A percentile compares a stretch with the other conserved stretches of the same genome.
These are phyloP conservation scores for Saturnispora silvae DNA, from an alignment of 805 yeast species.

Conservation along the genomic window DNA sequence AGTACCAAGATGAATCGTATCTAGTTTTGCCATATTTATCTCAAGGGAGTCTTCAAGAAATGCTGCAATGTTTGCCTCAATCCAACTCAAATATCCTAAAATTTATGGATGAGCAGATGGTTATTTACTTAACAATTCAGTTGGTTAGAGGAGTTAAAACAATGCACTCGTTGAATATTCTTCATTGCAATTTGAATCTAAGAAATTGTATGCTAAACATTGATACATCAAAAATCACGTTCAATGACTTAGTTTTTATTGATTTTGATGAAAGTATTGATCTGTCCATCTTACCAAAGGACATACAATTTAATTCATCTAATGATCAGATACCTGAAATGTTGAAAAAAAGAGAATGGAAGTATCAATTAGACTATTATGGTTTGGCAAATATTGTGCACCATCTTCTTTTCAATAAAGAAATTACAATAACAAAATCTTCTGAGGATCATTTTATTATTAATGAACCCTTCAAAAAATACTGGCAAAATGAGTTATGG, in stretches of 20 bases:
- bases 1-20: slow-evolving; percentile 58
- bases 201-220: slow-evolving; percentile 76
- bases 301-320: slow-evolving; percentile 42
- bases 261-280: slow-evolving; percentile 82
- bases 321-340: slow-evolving; percentile 64
- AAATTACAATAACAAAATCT: slow-evolving; percentile 32
- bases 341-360: slow-evolving; percentile 53
- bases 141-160: slow-evolving; percentile 46
- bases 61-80: slow-evolving; percentile 38
- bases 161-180: slow-evolving; percentile 54
- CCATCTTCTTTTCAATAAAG: slow-evolving; percentile 58
- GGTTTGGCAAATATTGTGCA: slow-evolving; percentile 73
- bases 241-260: slow-evolving; percentile 32
- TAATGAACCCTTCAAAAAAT: slow-evolving; percentile 45
- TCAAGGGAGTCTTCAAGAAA: slow-evolving; percentile 67
- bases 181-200: slow-evolving; percentile 81
- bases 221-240: slow-evolving; percentile 16
- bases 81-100: slow-evolving; percentile 22
- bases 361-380: slow-evolving; percentile 71
- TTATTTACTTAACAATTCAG: slow-evolving; percentile 55
- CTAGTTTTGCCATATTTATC: slow-evolving; percentile 49
- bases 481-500: slow-evolving; percentile 75
- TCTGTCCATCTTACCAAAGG: slow-evolving; percentile 40
- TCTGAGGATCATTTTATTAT: slow-evolving; percentile 25
- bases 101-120: slow-evolving; percentile 46